Evolutionary conservation across 1,284 basidiomycete species (phyloP), one percentile per base, ranked within the genome.

Genomic region (Ustilago lituana): DNA sequence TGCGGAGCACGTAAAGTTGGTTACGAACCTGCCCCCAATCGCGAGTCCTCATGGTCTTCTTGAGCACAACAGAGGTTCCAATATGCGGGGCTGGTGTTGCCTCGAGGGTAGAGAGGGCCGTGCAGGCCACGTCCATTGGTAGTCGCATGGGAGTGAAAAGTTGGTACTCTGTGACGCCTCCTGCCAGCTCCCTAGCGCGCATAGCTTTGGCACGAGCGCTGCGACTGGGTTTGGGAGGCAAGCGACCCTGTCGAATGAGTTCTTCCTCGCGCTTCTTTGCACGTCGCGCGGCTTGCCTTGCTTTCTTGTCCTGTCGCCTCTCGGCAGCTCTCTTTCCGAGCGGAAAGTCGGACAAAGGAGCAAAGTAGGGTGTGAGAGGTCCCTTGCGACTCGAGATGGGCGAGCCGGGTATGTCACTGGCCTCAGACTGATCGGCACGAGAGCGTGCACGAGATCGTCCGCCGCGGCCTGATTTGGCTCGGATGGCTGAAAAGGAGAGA

Each of bases 121-220:
- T 60, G 20, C 58, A 56, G n/a, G 41, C 53, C 10, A 62, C 23
- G 27, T 68, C 59, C 56, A 74, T 64, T 20, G 76, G 65, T 36
- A 79, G 54, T 14, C 69, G 55, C 41, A 75, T 69, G 3, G 79
- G 75, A 2, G 77, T 76, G 54, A 77, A 81, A 17, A 82, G 61
- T 20, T 74, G 77, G 27, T 77, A 82, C 47, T 79, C 72, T 5
- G 80, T 82, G 17, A 80, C 53, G 20, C 80, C 80, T 10, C 80
- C 80, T 2, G 80, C 77, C 33, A 74, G 45, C 44, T 78, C 74
- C 27, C 67, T 65, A 11, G 78, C 66, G 10, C 68, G 62, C 27
- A 73, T 59, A 12, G 80, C 80, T 50, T 80, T 81, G 11, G 68
- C 62, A 23, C 80, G 71, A 15, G 79, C 80, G 35, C 62, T 74